These are phyloP conservation scores for Lichtheimia hyalospora DNA, from an alignment of 371 early-diverging fungal genomes.

Conservation along the genomic window DNA sequence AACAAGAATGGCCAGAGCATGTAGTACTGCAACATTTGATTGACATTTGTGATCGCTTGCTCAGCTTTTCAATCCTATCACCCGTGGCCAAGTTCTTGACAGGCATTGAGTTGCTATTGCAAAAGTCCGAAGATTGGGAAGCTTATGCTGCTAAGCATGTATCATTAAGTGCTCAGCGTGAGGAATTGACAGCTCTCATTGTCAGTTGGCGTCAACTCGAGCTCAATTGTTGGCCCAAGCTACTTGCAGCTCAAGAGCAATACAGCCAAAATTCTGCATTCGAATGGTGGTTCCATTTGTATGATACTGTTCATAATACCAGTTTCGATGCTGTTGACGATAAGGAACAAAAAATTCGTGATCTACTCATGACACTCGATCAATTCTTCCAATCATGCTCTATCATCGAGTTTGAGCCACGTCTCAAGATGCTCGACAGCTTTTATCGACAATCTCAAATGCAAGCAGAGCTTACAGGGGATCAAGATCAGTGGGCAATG, in stretches of 20 bases:
- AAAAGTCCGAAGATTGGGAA: constrained; percentile 95
- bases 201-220: constrained; percentile 93
- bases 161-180: constrained; percentile 72
- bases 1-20: constrained; percentile 89
- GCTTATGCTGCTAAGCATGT: constrained; percentile 83
- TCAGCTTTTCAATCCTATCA: constrained; percentile 75
- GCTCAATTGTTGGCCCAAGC: constrained; percentile 86
- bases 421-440: constrained; percentile 74
- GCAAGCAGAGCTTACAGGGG: constrained; percentile 33
- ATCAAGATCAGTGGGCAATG: constrained; percentile 23
- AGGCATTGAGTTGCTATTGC: constrained; percentile 84
- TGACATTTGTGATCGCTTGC: constrained; percentile 68
- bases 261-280: constrained; percentile 63
- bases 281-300: constrained; percentile 91
- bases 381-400: constrained; percentile 82
- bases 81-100: constrained; percentile 91
- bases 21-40: constrained; percentile 77
- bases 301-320: constrained; percentile 50
- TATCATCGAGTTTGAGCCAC: constrained; percentile 79
- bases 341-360: constrained; percentile 28
- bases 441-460: constrained; percentile 67
- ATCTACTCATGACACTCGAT: constrained; percentile 64
- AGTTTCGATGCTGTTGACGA: constrained; percentile 26
- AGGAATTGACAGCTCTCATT: constrained; percentile 73
- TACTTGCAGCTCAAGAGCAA: constrained; percentile 81